Percentiles rank a stretch among this genome's conserved stretches.
These are phyloP conservation scores for Piper longum DNA, from an alignment of 164 flowering plant species.

Conservation along the genomic window DNA sequence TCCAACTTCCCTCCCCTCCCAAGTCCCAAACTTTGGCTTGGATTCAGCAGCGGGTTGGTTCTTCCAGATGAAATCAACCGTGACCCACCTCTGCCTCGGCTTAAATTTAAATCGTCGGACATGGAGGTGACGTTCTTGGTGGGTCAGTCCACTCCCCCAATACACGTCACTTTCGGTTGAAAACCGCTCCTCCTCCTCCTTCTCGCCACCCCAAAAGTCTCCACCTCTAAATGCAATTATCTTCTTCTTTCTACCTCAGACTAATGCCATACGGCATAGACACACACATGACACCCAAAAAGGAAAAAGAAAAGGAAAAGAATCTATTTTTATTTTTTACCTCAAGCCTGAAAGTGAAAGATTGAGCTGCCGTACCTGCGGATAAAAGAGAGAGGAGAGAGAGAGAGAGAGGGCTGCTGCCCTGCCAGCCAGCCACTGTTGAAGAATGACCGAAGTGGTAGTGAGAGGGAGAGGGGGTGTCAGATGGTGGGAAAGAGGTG, in stretches of 20 bases:
- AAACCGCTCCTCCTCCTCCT: neutral
- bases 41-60: neutral
- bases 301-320: no score
- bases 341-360: no score
- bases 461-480: no score
- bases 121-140: neutral
- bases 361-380: neutral
- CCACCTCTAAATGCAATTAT: no score
- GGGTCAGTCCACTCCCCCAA: neutral
- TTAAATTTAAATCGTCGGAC: neutral
- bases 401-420: neutral
- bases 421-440: neutral
- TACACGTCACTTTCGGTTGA: neutral
- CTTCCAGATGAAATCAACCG: neutral
- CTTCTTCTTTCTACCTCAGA: no score
- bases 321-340: no score
- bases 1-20: no score
- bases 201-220: no score
- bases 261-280: no score
- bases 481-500: no score
- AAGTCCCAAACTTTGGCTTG: neutral
- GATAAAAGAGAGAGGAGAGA: neutral
- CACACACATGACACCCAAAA: no score
- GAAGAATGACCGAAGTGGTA: neutral
- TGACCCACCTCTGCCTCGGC: neutral